These are phyloP conservation scores for Spergularia bocconei DNA, from an alignment of 148 eudicot genomes.

Conservation along the genomic window DNA sequence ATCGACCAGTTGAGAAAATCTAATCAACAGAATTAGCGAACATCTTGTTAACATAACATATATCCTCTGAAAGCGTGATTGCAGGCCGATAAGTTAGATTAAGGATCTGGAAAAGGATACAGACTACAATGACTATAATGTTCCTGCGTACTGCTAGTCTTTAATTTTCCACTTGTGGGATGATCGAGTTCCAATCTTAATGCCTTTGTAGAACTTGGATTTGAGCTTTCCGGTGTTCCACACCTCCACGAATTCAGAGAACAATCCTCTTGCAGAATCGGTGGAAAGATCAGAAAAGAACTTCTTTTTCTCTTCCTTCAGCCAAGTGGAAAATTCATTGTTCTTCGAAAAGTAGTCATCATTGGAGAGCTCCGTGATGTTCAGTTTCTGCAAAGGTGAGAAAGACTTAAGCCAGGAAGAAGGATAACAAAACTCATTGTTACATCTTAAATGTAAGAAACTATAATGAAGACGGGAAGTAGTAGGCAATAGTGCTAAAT, in stretches of 20 bases:
- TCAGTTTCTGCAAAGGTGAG: conserved; percentile 34
- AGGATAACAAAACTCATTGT: neutral
- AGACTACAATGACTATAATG: neutral
- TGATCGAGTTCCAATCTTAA: conserved; percentile 62
- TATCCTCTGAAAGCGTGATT: neutral
- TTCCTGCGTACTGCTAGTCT: conserved; percentile 18
- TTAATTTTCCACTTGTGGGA: conserved; percentile 86
- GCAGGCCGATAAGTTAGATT: neutral
- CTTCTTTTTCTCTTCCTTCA: conserved; percentile 62
- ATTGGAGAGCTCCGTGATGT: conserved; percentile 49
- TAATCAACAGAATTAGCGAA: neutral
- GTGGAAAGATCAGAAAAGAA: conserved; percentile 93
- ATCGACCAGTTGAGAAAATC: neutral
- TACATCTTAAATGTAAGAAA: too few relatives aligned
- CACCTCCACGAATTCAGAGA: conserved; percentile 55
- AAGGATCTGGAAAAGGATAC: neutral
- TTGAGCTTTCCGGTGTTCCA: conserved; percentile 72
- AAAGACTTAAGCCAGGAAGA: conserved; percentile 3
- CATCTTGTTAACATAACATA: neutral
- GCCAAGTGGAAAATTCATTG: conserved; percentile 94
- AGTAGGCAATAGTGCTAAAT: neutral
- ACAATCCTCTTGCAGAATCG: conserved; percentile 59
- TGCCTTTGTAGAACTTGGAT: conserved; percentile 75
- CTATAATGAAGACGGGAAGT: neutral
- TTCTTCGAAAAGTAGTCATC: conserved; percentile 91